phyloP scores from a whole-genome alignment of 495 filamentous ascomycete species.

The Aspergillus hancockii region DNA sequence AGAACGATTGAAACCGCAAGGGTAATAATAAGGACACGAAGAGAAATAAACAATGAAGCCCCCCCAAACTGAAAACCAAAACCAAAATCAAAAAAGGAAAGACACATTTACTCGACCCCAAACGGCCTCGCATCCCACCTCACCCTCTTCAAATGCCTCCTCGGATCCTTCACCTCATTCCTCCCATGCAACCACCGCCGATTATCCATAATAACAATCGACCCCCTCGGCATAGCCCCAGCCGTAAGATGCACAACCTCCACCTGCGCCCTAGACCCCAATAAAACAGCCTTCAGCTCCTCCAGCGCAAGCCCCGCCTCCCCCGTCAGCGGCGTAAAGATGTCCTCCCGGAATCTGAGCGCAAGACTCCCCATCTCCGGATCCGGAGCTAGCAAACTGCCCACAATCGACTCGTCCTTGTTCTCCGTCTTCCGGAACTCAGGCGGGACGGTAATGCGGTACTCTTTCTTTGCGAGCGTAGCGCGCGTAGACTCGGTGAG shows the following conservation, averaged over 20 bases:
- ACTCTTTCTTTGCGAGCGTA: slow-evolving; percentile 23
- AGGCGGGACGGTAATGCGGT: slow-evolving; percentile 30
- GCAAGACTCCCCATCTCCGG: neutral
- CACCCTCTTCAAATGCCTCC: slow-evolving; percentile 36
- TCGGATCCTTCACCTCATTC: slow-evolving; percentile 35
- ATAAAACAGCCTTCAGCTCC: slow-evolving; percentile 26
- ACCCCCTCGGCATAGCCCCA: slow-evolving; percentile 21
- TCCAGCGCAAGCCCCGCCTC: slow-evolving; percentile 24
- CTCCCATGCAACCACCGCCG: slow-evolving; percentile 39
- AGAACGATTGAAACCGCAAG: too few species aligned
- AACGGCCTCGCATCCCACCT: slow-evolving; percentile 34
- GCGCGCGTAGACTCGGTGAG: slow-evolving; percentile 22
- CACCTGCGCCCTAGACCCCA: neutral
- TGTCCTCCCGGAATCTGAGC: slow-evolving; percentile 36
- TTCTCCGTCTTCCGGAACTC: slow-evolving; percentile 33
- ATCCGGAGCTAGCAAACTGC: slow-evolving; percentile 18
- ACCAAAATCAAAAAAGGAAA: neutral
- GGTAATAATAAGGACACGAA: too few species aligned
- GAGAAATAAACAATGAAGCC: too few species aligned
- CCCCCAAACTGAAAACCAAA: neutral
- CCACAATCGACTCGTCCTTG: slow-evolving; percentile 19
- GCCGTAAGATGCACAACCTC: slow-evolving; percentile 24
- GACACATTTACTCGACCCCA: neutral
- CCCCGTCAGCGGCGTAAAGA: slow-evolving; percentile 21
- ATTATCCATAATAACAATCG: slow-evolving; percentile 41